Evolutionary conservation across 345 rosid genomes (phyloP), one percentile per base, ranked within the genome.

Genomic region (Eutrema yunnanense): DNA sequence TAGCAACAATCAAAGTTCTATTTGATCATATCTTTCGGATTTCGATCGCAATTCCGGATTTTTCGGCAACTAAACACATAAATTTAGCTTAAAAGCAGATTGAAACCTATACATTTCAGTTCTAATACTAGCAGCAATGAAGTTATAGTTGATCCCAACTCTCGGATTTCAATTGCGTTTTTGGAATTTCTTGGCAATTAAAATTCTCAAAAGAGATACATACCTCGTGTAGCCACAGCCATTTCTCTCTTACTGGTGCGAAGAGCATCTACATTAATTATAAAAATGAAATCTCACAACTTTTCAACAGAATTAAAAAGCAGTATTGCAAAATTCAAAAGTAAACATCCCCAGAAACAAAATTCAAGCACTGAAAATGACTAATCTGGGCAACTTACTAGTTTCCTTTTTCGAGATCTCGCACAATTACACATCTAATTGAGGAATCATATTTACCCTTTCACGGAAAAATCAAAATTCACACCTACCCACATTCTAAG

Each of bases 221-320:
- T 73, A 92, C 98, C 97, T 81, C 98, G 83, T 0, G 98, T 93
- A 38, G 98, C 97, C 60, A 88, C 92, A 26, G 88, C 84, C 97
- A 93, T 93, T 41, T 93, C 98, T 71, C 96, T 88, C 81, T 93
- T 93, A 85, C 96, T 93, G 9, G 82, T 79, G 73, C 93, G 80
- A 69, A 93, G 86, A 69, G 97, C 97, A 59, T 90, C 97, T 90
- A 81, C 2, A n/a, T 0, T 0, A 46, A 30, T 36, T 2, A 42
- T 1, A 22, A 1, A 22, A 22, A 22, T 1, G 19, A 33, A 2
- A 40, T 5, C 55, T 72, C 75, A 55, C 65, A 64, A 27, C 41
- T 54, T 55, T 26, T 26, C 64, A 55, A 46, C 14, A 6, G 3
- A 56, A 71, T 30, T 16, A 57, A 38, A 22, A 73, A 48, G 0